Evolutionary conservation across 768 basidiomycete species (phyloP).

Genomic region (Pulveroboletus sp.): DNA sequence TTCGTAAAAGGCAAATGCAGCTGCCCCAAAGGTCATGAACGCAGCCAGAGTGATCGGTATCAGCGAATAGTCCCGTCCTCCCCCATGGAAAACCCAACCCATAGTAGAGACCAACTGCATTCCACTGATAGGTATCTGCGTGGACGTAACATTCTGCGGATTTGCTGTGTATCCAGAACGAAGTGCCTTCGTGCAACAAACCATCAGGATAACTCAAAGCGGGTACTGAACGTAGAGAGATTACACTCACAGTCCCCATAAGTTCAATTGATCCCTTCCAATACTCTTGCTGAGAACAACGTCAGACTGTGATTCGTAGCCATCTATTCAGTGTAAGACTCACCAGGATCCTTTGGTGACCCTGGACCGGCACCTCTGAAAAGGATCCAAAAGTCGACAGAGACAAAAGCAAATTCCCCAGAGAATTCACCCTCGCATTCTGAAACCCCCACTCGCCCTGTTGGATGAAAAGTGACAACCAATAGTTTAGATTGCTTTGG

Average conservation of each 20-base stretch:
- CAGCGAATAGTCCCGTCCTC: not conserved
- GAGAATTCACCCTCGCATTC: not conserved
- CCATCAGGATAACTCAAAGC: not conserved
- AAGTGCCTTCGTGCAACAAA: not conserved
- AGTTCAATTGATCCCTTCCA: not conserved
- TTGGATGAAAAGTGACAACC: not conserved
- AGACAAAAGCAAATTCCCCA: slow-evolving; percentile 3
- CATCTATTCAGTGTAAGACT: not conserved
- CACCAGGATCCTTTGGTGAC: not conserved
- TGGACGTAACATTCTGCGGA: not conserved
- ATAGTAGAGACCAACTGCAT: not conserved
- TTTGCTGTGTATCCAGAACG: not conserved
- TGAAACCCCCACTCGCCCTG: not conserved
- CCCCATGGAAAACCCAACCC: not conserved
- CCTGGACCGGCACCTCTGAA: not conserved
- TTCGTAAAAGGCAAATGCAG: not conserved
- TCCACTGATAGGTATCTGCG: not conserved
- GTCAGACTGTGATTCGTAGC: not conserved
- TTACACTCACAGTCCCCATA: not conserved
- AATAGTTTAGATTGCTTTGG: slow-evolving; percentile 1
- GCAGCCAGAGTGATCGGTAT: not conserved
- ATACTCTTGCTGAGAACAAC: not conserved
- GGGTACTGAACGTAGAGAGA: not conserved
- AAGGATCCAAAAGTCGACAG: not conserved
- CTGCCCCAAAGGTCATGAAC: not conserved